Conservation (phyloP, 331 rosid species). For the Acacia pycnantha region DNA sequence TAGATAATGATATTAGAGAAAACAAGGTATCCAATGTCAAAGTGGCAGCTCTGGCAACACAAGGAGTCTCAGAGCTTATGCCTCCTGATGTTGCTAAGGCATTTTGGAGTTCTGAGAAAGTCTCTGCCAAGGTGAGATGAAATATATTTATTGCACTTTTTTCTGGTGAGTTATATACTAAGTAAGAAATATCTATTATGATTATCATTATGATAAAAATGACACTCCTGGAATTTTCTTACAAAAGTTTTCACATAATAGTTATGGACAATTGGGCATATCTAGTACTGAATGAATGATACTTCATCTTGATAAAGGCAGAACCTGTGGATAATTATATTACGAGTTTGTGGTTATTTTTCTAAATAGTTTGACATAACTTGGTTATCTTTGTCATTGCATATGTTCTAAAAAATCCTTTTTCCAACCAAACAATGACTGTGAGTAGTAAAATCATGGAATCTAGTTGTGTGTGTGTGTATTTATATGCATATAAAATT, state of each 20-base stretch:
- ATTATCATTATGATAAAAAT: background rate
- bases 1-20: constrained; percentile 56
- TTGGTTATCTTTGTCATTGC: constrained; percentile 6
- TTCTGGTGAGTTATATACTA: constrained; percentile 9
- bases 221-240: background rate
- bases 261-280: background rate
- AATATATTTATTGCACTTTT: background rate
- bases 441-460: background rate
- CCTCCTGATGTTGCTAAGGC: constrained; percentile 94
- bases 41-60: constrained; percentile 81
- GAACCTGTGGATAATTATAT: background rate
- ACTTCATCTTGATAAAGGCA: background rate
- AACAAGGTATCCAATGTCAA: constrained; percentile 64
- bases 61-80: constrained; percentile 89
- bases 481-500: background rate
- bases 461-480: background rate
- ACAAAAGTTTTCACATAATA: background rate
- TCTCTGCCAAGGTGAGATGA: constrained; percentile 83
- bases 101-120: constrained; percentile 78
- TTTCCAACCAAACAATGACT: background rate
- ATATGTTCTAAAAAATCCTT: constrained; percentile 6
- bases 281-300: constrained; percentile 5
- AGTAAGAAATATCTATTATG: background rate
- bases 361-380: background rate
- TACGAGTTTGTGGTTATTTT: background rate